These are phyloP conservation scores for Yamadazyma diospyri DNA, from an alignment of 1,139 yeast genomes.

Conservation along the genomic window DNA sequence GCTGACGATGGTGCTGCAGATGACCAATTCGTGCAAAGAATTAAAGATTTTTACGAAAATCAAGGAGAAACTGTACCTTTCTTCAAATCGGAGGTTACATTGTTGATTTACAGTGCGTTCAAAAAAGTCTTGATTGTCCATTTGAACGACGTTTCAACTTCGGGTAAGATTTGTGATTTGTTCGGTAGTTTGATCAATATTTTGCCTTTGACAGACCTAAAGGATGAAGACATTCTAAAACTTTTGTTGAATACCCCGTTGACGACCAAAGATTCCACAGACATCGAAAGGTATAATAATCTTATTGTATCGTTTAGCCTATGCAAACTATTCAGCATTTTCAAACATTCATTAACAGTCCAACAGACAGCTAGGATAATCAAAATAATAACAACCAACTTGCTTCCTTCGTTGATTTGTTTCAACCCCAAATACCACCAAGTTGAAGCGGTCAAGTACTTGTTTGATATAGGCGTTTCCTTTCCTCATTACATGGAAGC, in stretches of 20 bases:
- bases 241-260: conserved; percentile 24
- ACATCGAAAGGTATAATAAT: conserved; percentile 14
- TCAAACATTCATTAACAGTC: conserved; percentile 19
- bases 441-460: conserved; percentile 57
- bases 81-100: conserved; percentile 41
- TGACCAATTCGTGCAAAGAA: conserved; percentile 7
- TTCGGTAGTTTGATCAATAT: conserved; percentile 35
- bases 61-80: conserved; percentile 30
- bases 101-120: conserved; percentile 32
- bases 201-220: conserved; percentile 10
- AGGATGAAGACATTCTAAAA: conserved; percentile 21
- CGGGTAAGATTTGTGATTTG: conserved; percentile 33
- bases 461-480: conserved; percentile 33
- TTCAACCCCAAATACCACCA: conserved; percentile 48
- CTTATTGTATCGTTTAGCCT: conserved; percentile 42
- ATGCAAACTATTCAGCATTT: conserved; percentile 39
- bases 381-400: conserved; percentile 28
- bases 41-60: conserved; percentile 18
- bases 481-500: conserved; percentile 54
- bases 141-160: conserved; percentile 17
- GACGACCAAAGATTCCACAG: conserved; percentile 11
- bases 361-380: conserved; percentile 24
- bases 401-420: conserved; percentile 48
- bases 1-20: too few relatives aligned
- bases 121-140: conserved; percentile 29